phyloP scores from a whole-genome alignment of 1,284 basidiomycete species.

The Butyriboletus appendiculatus region DNA sequence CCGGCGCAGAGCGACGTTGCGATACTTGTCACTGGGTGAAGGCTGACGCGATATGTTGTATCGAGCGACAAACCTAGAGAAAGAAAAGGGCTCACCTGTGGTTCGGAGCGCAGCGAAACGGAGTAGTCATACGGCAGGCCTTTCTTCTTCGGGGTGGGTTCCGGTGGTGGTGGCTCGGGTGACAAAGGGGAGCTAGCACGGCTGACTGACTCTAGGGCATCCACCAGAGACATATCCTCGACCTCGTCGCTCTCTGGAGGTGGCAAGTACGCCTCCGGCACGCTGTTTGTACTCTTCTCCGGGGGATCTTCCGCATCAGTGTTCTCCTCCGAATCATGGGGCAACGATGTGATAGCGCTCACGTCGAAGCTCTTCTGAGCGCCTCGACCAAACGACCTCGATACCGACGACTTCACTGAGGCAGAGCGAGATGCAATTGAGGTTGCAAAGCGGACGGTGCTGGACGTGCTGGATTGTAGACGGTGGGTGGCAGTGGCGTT shows the following conservation, averaged over 20 bases:
- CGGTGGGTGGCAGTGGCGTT: conserved; percentile 48
- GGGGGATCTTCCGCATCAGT: conserved; percentile 41
- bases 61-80: background rate
- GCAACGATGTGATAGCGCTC: conserved; percentile 56
- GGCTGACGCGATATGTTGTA: conserved; percentile 39
- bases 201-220: conserved; percentile 62
- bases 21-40: conserved; percentile 66
- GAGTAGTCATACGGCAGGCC: conserved; percentile 55
- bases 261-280: conserved; percentile 53
- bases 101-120: conserved; percentile 61
- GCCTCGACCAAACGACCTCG: conserved; percentile 30
- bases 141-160: conserved; percentile 54
- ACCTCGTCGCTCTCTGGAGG: conserved; percentile 42
- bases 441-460: conserved; percentile 70
- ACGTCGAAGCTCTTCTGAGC: conserved; percentile 58
- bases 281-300: conserved; percentile 45
- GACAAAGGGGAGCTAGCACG: conserved; percentile 51
- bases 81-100: conserved; percentile 48
- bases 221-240: conserved; percentile 54
- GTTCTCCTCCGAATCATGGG: conserved; percentile 43
- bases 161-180: conserved; percentile 38
- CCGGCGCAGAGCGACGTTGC: conserved; percentile 61
- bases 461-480: conserved; percentile 55
- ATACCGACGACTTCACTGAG: conserved; percentile 41
- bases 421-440: conserved; percentile 59